A percentile compares a stretch with the other conserved stretches of the same genome.
phyloP scores from a whole-genome alignment of 169 alveolate species.

The Miamiensis avidus region DNA sequence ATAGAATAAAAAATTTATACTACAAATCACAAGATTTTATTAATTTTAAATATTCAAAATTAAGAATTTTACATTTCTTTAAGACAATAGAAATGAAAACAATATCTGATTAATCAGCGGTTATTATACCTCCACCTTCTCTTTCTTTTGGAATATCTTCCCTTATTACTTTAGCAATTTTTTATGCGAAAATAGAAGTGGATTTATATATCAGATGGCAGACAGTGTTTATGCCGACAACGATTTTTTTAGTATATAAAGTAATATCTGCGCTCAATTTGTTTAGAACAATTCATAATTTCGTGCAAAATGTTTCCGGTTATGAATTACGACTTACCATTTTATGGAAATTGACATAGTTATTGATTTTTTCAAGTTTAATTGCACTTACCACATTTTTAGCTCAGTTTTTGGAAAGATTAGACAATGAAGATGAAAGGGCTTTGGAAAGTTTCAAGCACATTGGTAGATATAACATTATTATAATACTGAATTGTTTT shows the following conservation, averaged over 20 bases:
- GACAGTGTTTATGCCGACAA: conserved; percentile 27
- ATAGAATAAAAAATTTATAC: no score
- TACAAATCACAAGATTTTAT: no score
- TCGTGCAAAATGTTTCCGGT: background rate
- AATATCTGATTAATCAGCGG: background rate
- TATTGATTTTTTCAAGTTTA: conserved; percentile 26
- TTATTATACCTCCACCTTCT: conserved; percentile 28
- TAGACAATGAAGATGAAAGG: conserved; percentile 27
- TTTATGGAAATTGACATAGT: conserved; percentile 41
- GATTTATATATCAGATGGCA: conserved; percentile 36
- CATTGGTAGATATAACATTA: background rate
- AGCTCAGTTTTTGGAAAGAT: conserved; percentile 25
- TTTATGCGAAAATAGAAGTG: conserved; percentile 37
- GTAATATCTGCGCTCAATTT: conserved; percentile 7
- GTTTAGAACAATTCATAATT: conserved; percentile 1
- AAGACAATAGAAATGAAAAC: no score
- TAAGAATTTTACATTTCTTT: no score
- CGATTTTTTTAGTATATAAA: conserved; percentile 25
- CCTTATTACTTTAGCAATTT: conserved; percentile 22
- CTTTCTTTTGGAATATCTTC: conserved; percentile 26
- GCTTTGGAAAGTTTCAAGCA: conserved; percentile 16
- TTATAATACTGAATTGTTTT: no score
- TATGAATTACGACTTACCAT: background rate
- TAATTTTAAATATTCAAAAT: no score
- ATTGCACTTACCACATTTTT: conserved; percentile 30